Base-by-base conservation (phyloP, 441 rosid species). In the Populus tomentosa region DNA sequence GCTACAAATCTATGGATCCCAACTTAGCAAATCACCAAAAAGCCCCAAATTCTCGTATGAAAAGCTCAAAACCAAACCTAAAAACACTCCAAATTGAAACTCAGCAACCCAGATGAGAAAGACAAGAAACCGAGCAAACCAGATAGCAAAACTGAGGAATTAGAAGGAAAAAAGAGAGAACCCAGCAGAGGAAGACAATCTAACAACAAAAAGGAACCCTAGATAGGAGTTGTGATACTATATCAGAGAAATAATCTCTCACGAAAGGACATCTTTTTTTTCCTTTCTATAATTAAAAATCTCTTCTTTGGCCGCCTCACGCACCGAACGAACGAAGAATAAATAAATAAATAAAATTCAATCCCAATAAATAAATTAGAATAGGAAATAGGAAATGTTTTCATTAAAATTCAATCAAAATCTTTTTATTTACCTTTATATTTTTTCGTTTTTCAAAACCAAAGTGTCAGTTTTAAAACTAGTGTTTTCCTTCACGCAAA, bases 31-130 rank as follows among this genome's bases (percentile, higher is more conserved):
- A 69, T 21, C 73, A 72, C 68, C 71, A 74, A 81, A 82, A 30
- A 67, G 70, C 36, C 63, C 11, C 80, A 36, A 72, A 79, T 69
- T 78, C 74, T 46, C 23, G 38, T n/a, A 46, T 36, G 42, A 77
- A 72, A 67, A 66, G 38, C 73, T 23, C 79, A 72, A 82, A 82
- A 83, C 26, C 72, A 82, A 28, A 33, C 78, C 50, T 66, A 1
- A 36, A 69, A 53, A 65, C 36, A 64, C 32, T 65, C 66, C 71
- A 79, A 75, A 66, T 80, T 74, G 81, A 87, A 69, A 77, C 73
- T 10, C 74, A 83, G 69, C 74, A 67, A 86, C 87, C 82, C 86
- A 83, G 88, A 88, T 66, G 83, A 79, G 75, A 77, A 81, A 71
- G 86, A 23, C 75, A 64, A 70, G 79, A 67, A 73, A 75, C 76